phyloP scores from a whole-genome alignment of 129 eudicot genomes.

The Glebionis coronaria region DNA sequence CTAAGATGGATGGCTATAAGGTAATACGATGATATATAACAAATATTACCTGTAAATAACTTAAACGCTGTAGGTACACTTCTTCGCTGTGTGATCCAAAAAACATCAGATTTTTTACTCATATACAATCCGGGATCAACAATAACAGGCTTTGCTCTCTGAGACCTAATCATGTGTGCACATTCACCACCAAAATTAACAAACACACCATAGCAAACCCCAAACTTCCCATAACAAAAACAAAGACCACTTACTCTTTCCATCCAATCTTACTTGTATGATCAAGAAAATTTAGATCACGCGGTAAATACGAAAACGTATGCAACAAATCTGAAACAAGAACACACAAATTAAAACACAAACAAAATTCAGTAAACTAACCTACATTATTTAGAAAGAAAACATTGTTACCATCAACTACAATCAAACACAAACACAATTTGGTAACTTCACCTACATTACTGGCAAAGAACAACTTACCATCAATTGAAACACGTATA shows the following conservation, averaged over 20 bases:
- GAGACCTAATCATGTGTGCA: slow-evolving; percentile 36
- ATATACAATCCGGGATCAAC: slow-evolving; percentile 87
- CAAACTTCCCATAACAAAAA: neutral
- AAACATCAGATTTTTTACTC: slow-evolving; percentile 72
- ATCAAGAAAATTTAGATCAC: slow-evolving; percentile 85
- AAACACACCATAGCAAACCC: neutral
- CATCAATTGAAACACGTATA: no score
- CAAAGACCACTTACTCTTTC: slow-evolving; percentile 65
- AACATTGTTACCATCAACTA: no score
- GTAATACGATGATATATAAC: neutral
- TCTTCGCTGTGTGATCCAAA: slow-evolving; percentile 67
- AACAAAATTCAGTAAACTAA: no score
- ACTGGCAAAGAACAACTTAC: no score
- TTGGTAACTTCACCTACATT: no score
- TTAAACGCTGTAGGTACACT: slow-evolving; percentile 88
- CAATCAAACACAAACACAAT: no score
- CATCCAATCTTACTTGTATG: slow-evolving; percentile 86
- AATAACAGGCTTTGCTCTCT: slow-evolving; percentile 77
- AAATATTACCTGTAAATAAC: slow-evolving; percentile 65
- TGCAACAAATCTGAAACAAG: slow-evolving; percentile 70
- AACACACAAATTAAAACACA: neutral
- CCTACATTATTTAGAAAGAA: no score
- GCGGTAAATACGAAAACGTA: slow-evolving; percentile 64
- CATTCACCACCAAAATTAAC: neutral
- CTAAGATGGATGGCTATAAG: neutral